phyloP scores from a whole-genome alignment of 371 early-diverging fungal genomes.

The Blakeslea trispora region DNA sequence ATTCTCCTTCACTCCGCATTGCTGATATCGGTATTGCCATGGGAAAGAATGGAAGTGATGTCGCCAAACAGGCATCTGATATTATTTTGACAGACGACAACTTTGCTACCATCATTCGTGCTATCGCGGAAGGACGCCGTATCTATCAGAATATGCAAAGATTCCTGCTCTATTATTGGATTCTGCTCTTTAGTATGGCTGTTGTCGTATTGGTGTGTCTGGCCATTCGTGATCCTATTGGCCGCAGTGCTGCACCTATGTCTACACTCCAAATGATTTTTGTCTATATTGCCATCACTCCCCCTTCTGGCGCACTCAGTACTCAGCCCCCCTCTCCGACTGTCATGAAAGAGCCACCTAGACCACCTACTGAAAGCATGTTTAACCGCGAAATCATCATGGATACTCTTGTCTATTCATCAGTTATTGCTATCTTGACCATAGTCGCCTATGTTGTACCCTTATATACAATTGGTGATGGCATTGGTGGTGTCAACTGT shows the following conservation, averaged over 20 bases:
- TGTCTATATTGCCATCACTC: constrained; percentile 47
- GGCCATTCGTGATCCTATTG: constrained; percentile 73
- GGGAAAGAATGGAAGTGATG: constrained; percentile 92
- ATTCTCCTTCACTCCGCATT: constrained; percentile 87
- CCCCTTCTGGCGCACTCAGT: constrained; percentile 80
- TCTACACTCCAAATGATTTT: constrained; percentile 41
- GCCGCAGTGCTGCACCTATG: constrained; percentile 67
- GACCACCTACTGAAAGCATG: constrained; percentile 71
- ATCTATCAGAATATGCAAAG: constrained; percentile 93
- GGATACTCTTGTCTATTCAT: constrained; percentile 32
- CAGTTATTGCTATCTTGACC: constrained; percentile 60
- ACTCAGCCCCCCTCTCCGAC: constrained; percentile 78
- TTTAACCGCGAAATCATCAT: constrained; percentile 46
- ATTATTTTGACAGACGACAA: constrained; percentile 88
- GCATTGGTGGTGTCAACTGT: constrained; percentile 63
- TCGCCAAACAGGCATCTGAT: constrained; percentile 90
- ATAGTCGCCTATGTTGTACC: constrained; percentile 60
- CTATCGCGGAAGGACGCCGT: constrained; percentile 83
- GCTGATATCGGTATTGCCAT: constrained; percentile 93
- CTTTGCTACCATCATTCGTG: constrained; percentile 84
- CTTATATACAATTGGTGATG: constrained; percentile 56
- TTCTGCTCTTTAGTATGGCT: constrained; percentile 49
- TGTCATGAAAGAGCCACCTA: constrained; percentile 84
- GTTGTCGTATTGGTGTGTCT: constrained; percentile 69
- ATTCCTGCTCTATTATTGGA: constrained; percentile 83